Base-by-base conservation (phyloP, 75 land plant genomes). In the Cupressus sempervirens region DNA sequence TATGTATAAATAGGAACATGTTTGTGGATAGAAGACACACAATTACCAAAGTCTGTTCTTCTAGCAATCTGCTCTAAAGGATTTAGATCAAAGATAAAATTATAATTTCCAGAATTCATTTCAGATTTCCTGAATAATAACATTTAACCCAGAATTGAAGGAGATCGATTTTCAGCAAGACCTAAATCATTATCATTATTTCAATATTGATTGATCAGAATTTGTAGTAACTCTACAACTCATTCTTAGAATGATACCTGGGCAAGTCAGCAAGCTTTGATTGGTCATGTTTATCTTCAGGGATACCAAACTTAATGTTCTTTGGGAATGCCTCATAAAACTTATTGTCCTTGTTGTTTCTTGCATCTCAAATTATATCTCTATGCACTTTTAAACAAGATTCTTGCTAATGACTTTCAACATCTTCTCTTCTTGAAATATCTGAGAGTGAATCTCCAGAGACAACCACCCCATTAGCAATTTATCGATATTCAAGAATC, bases 371-470 rank as follows among this genome's bases (percentile, higher is more conserved):
- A 65, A 82, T 83, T 93, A 94, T 92, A 94, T 86, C 87, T 94
- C 94, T 45, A 94, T 76, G 88, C 96, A 93, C 79, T 94, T 94
- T 93, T 94, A 91, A 58, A 94, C 92, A 2, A 94, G 83, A 83
- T 94, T 94, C 90, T 94, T 94, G 65, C 94, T 88, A 86, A 94
- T 94, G 56, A 94, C 95, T 88, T 94, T 94, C 84, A 94, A 82
- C 75, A 94, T 91, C 89, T 94, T 94, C 91, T 94, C 92, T 86
- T 94, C 94, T 86, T 94, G 95, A 13, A 94, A 85, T 89, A 84
- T 94, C 82, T 94, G 40, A 38, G 40, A 38, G 54, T 82, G 92
- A 84, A 79, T 94, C 95, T 54, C 92, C 93, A 29, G 94, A 93
- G 65, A 91, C 94, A 6, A 93, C 93, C 73, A 95, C 88, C 16